Conservation (phyloP, 2,329 filamentous ascomycete genomes). For the Fusarium abutilonis region DNA sequence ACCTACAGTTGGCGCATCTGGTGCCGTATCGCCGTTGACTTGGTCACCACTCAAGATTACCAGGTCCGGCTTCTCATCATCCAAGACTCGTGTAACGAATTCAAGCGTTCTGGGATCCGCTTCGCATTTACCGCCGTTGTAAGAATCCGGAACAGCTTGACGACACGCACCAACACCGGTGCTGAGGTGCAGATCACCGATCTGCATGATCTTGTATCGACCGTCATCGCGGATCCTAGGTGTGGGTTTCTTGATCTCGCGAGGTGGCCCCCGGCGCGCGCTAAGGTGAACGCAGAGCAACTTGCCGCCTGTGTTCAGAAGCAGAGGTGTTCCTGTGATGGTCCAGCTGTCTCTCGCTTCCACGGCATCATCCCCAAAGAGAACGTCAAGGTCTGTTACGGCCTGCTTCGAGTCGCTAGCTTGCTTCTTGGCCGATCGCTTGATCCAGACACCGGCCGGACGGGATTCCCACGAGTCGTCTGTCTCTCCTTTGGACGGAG, state of each 20-base stretch:
- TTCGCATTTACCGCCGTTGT: slow-evolving; percentile 82
- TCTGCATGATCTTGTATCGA: slow-evolving; percentile 96
- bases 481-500: slow-evolving; percentile 59
- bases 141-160: slow-evolving; percentile 80
- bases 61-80: slow-evolving; percentile 93
- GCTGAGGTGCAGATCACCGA: slow-evolving; percentile 92
- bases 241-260: slow-evolving; percentile 72
- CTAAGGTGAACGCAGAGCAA: slow-evolving; percentile 78
- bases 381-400: slow-evolving; percentile 83
- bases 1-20: slow-evolving; percentile 84
- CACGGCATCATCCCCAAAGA: slow-evolving; percentile 90
- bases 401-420: slow-evolving; percentile 78
- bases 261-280: slow-evolving; percentile 75
- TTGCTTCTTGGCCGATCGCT: slow-evolving; percentile 75
- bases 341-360: slow-evolving; percentile 90
- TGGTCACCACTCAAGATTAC: slow-evolving; percentile 94
- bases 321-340: slow-evolving; percentile 76
- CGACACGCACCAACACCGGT: slow-evolving; percentile 88
- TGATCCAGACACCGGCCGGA: slow-evolving; percentile 82
- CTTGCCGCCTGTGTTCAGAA: slow-evolving; percentile 71
- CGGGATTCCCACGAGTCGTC: slow-evolving; percentile 80
- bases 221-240: slow-evolving; percentile 87
- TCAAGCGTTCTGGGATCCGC: slow-evolving; percentile 92
- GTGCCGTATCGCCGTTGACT: slow-evolving; percentile 91
- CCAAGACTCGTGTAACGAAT: slow-evolving; percentile 83